Evolutionary conservation across 1,284 basidiomycete genomes (phyloP), one percentile per base, ranked within the genome.

Genomic region (Papiliotrema laurentii): DNA sequence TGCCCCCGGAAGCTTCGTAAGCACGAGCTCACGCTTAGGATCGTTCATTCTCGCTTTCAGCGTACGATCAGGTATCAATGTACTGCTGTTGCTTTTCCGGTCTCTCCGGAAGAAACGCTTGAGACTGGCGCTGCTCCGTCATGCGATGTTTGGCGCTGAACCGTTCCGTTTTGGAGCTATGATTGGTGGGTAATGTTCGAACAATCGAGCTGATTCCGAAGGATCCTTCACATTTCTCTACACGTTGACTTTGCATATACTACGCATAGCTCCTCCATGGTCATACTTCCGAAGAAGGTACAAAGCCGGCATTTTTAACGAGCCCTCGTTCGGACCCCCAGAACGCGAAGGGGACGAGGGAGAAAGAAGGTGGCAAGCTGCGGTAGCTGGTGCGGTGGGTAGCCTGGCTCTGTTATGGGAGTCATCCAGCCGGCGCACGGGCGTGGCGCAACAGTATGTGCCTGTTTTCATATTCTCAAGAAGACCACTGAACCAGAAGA

Each of bases 321-420:
- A 55, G 31, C 56, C 70, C 34, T 64, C 66, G 19, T 70, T 72
- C 51, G 69, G 70, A 1, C 69, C 71, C 16, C 67, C 69, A 13
- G 58, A 65, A 42, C 56, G 69, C 80, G 73, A 82, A 77, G 71
- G 87, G 80, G 18, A 76, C 79, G 53, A 70, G 59, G 64, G 72
- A 31, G 65, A 75, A 56, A 63, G 76, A 55, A 75, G 84, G 56
- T 97, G 93, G 92, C 88, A 97, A 64, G 84, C 92, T 1, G 83
- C 89, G 0, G 71, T 89, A 5, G 91, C 94, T 2, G 93, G 93
- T 14, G 83, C 87, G 0, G 66, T 92, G 24, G 86, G 66, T 0
- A 84, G 83, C 5, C 58, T 89, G n/a, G 86, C 86, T 0, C 81
- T 97, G 38, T 76, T 89, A 65, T 89, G 86, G 68, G 91, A 97